Evolutionary conservation across 176 grass and related monocot species (phyloP), one percentile per base, ranked within the genome.

Genomic region (Bolboschoenus planiculmis): DNA sequence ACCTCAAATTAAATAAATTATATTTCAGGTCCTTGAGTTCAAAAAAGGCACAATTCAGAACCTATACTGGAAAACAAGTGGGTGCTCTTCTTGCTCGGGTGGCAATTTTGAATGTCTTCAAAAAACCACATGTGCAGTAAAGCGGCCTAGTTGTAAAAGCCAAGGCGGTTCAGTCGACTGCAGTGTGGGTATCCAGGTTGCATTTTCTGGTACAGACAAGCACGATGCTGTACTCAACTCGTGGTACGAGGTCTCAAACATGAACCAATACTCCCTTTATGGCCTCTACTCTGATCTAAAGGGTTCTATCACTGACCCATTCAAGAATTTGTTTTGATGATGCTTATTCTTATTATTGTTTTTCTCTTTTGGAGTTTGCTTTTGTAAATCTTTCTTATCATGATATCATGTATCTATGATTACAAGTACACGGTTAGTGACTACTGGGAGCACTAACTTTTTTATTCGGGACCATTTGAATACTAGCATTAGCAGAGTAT

Each of bases 231-330:
- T 90, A 21, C 87, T 98, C 71, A 98, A 98, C 63, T 95, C 92
- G 10, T 98, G 95, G 95, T 98, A 95, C 53, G 92, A 98, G 67
- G 95, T 93, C 35, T 93, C 95, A 37, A 95, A 91, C 35, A 92
- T 98, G 37, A 86, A 86, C 66, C 95, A 98, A 87, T 93, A 98
- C 87, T 95, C 95, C 27, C 88, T 98, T 5, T 83, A 73, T 42
- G 84, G 89, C 5, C 88, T 98, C 23, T 98, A 91, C 83, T 95
- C 92, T 80, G 48, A 90, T 87, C 74, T 95, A 34, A 98, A 86
- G 79, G 89, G 90, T 86, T 95, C 95, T 30, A 72, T 98, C 0
- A 82, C 92, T 1, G 55, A 84, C 73, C 88, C 89, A 66, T 90
- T 88, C 82, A 87, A 80, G 60, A 81, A 42, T 15, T 85, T 89